These are phyloP conservation scores for Theobroma grandiflorum DNA, from an alignment of 441 rosid genomes.

Conservation along the genomic window DNA sequence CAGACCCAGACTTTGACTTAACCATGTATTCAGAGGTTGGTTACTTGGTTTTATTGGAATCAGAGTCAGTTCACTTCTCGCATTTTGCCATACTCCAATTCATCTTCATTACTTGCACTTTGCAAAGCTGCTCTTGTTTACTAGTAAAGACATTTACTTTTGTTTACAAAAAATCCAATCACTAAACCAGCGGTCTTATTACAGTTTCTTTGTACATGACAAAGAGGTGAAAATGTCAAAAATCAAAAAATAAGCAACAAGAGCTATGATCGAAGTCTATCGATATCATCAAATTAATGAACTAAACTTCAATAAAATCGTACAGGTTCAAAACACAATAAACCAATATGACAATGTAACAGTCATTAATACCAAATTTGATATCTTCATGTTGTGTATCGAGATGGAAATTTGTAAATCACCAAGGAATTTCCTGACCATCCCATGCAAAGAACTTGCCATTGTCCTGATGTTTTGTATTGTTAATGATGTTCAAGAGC, in stretches of 20 bases:
- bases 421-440: slow-evolving; percentile 92
- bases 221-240: not conserved
- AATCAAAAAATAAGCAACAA: not conserved
- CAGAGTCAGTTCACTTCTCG: not conserved
- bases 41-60: not conserved
- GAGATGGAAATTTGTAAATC: not conserved
- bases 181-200: not conserved
- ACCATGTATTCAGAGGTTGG: not conserved
- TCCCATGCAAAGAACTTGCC: slow-evolving; percentile 98
- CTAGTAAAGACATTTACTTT: not conserved
- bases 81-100: not conserved
- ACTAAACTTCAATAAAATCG: not conserved
- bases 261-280: not conserved
- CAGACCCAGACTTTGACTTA: not conserved
- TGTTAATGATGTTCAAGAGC: slow-evolving; percentile 70
- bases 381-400: not conserved
- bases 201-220: not conserved
- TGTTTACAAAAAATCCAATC: not conserved
- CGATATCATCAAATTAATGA: not conserved
- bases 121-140: not conserved
- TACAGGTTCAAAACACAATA: not conserved
- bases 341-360: not conserved
- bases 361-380: not conserved
- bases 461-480: slow-evolving; percentile 64
- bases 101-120: not conserved